A percentile compares a stretch with the other conserved stretches of the same genome.
Evolutionary conservation across 2,329 filamentous ascomycete species (phyloP).

Genomic region (Incumbomyces delicatus): DNA sequence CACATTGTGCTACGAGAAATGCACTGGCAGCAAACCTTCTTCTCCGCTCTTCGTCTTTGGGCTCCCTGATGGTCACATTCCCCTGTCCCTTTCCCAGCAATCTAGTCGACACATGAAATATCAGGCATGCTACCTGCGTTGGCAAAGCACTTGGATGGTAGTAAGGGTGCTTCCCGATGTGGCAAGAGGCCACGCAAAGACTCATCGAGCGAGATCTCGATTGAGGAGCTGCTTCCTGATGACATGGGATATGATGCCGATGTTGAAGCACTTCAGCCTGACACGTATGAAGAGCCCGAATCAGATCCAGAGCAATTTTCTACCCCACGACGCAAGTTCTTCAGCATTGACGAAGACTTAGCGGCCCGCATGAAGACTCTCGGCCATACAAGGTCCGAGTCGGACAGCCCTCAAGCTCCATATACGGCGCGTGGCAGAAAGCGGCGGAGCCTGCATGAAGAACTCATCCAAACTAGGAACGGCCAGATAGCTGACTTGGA

Average conservation of each 20-base stretch:
- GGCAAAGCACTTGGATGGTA: no score
- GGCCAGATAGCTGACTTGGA: conserved; percentile 2
- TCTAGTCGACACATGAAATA: no score
- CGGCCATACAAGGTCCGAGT: conserved; percentile 5
- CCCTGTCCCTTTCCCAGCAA: no score
- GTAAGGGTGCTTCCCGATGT: background rate
- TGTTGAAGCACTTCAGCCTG: conserved; percentile 28
- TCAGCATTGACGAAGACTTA: conserved; percentile 17
- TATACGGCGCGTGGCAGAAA: background rate
- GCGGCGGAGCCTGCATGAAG: conserved; percentile 1
- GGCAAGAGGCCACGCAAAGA: conserved; percentile 18
- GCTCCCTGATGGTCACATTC: no score
- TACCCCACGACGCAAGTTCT: conserved; percentile 29
- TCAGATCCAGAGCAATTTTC: conserved; percentile 21
- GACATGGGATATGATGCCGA: conserved; percentile 25
- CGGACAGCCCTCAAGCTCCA: conserved; percentile 4
- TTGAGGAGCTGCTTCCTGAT: conserved; percentile 22
- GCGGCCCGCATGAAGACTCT: conserved; percentile 14
- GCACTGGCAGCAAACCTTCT: no score
- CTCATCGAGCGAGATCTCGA: conserved; percentile 17
- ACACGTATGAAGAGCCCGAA: conserved; percentile 25
- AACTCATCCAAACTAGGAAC: background rate
- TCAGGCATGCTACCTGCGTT: no score
- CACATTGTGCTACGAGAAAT: no score
- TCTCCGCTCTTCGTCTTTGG: no score